Base-by-base conservation (phyloP, 441 rosid genomes). In the Arabidopsis hybrid region DNA sequence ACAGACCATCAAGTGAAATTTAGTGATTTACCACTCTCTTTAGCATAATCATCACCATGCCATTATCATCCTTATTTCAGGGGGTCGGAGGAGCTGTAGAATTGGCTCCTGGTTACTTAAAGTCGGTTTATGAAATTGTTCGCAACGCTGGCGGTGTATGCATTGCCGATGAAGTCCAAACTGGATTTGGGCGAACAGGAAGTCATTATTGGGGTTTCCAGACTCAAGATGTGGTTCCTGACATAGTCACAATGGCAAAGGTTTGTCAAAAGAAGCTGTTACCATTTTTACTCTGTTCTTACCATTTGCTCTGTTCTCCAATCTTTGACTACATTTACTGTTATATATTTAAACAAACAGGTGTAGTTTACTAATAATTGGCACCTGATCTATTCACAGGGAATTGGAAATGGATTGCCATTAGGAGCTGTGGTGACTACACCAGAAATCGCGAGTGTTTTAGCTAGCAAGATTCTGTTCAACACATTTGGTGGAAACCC, bases 211-310 rank as follows among this genome's bases (percentile, higher is more conserved):
- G 98, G 95, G 97, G 96, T 49, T 92, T 92, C 62, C 87, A 89
- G 79, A 89, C 92, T 4, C 99, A 95, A 78, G 97, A 87, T 62
- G 98, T 95, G 40, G 79, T 88, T 77, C 99, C 98, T 18, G 98
- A 95, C 89, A 88, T 92, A 59, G 96, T 92, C 65, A 92, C 98
- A 65, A 88, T 95, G 98, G 99, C 98, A 72, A 95, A 95, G 93
- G 99, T 95, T 56, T 70, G 32, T 57, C 49, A 40, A 12, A 49
- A 49, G 17, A 66, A 57, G 5, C 26, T 12, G 63, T 68, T 36
- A n/a, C 10, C 60, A 47, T 51, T 34, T 43, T 34, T 11, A 11
- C 63, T 58, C 43, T 58, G 43, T 57, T 14, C 29, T 38, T 31
- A 55, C 60, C 39, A 8, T 34, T 34, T 39, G 18, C 66, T 12